Conservation (phyloP, 2,329 filamentous ascomycete genomes). For the Fusarium xyrophilum region DNA sequence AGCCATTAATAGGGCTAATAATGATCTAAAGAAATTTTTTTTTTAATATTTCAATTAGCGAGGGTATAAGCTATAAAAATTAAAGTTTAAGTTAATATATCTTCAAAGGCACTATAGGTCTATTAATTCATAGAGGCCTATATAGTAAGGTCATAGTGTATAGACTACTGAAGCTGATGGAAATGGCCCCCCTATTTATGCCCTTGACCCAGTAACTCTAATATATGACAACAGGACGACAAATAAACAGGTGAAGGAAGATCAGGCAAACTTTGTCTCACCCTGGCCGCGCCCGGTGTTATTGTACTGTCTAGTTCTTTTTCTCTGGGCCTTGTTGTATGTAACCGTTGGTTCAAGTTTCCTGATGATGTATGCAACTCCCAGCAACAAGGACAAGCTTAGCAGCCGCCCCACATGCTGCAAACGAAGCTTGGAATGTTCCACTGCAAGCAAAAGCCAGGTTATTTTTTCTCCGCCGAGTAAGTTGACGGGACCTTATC, state of each 20-base stretch:
- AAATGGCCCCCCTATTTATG: too few species aligned
- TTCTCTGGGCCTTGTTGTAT: conserved; percentile 28
- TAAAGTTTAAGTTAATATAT: too few species aligned
- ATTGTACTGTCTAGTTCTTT: conserved; percentile 8
- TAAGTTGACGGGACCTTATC: conserved; percentile 32
- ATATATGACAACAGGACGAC: not conserved
- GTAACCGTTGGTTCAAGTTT: conserved; percentile 25
- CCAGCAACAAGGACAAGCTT: conserved; percentile 22
- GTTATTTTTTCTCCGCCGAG: conserved; percentile 18
- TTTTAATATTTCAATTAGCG: too few species aligned
- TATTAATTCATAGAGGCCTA: too few species aligned
- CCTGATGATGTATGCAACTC: conserved; percentile 32
- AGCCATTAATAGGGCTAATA: too few species aligned
- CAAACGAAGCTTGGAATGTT: conserved; percentile 34
- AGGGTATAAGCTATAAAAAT: too few species aligned
- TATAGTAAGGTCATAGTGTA: too few species aligned
- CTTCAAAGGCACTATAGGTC: too few species aligned
- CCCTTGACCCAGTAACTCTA: too few species aligned
- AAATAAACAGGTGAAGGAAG: not conserved
- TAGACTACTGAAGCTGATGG: too few species aligned
- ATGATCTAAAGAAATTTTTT: too few species aligned
- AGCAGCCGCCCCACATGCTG: conserved; percentile 36
- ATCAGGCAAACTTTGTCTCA: conserved; percentile 22
- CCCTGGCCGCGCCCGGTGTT: conserved; percentile 30
- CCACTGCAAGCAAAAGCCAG: conserved; percentile 5